Evolutionary conservation across 768 basidiomycete species (phyloP), one percentile per base, ranked within the genome.

Genomic region (Termitomyces titanicus): DNA sequence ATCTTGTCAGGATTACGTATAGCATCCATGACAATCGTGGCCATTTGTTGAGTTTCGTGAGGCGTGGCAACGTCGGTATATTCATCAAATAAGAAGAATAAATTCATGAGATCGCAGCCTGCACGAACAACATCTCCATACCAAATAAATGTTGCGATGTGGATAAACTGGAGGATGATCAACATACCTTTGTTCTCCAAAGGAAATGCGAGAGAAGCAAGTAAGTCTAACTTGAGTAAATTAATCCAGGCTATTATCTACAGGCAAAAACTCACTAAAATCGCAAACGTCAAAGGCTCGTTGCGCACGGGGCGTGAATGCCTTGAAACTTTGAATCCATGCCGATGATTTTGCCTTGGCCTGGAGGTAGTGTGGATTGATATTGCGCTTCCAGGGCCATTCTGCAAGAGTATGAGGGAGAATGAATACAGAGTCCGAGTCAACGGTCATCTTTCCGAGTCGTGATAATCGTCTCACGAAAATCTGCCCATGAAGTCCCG

Each of bases 381-480:
- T n/a, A n/a, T n/a, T n/a, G n/a, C n/a, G n/a, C n/a, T n/a, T n/a
- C n/a, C n/a, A n/a, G n/a, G n/a, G n/a, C n/a, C n/a, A n/a, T n/a
- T n/a, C n/a, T n/a, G n/a, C n/a, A n/a, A n/a, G n/a, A n/a, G n/a
- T n/a, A n/a, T n/a, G n/a, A n/a, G n/a, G n/a, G 56, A 71, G 58
- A n/a, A n/a, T 0, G 72, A 68, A 54, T 77, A 79, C 40, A 79
- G 57, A 29, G 45, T 53, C 5, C 78, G 72, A 6, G 60, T 62
- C 76, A 74, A 79, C 2, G 77, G 77, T 79, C 79, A 81, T 13
- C n/a, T n/a, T n/a, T 62, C 62, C 13, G 56, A n/a, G n/a, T n/a
- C n/a, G n/a, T n/a, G n/a, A n/a, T 56, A 39, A 81, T 65, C 9
- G 71, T 73, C 24, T 75, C 68, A 6, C 15, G 8, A 24, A 13